Base-by-base conservation (phyloP, 73 alveolate species). In the Uronychia setigera region DNA sequence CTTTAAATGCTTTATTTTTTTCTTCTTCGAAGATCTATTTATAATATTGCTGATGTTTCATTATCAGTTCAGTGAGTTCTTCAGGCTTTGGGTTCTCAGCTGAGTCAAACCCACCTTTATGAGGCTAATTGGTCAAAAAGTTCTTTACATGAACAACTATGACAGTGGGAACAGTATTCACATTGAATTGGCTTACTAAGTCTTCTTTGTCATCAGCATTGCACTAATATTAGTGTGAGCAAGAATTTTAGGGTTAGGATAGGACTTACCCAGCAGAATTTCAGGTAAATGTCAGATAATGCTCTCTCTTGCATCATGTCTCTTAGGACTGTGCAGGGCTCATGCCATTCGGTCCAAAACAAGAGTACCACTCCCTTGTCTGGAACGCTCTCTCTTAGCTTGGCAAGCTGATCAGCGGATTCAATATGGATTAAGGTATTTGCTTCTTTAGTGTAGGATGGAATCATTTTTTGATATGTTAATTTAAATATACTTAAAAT, bases 331-430 rank as follows among this genome's bases (percentile, higher is more conserved):
- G 27, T 58, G 77, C 90, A 89, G n/a, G 95, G 95, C 76, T 83
- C 82, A 60, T 89, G 83, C 95, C 95, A 88, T 29, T 77, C 81
- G 31, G 94, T 89, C 88, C 94, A 83, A 74, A 83, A 83, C 30
- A 88, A 87, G n/a, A 83, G 60, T 58, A 80, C 80, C 13, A 83
- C 31, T 59, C 90, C 80, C 59, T 78, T 78, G 75, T 78, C 84
- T 25, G 67, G 57, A 33, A 34, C 75, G 26, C 34, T 31, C 84
- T 78, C 28, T 26, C 75, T 30, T 30, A 34, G 31, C 26, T 78
- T 78, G 84, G 31, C 33, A 11, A 78, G 75, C 32, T 78, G 74
- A 25, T 78, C 84, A 13, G 26, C 75, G n/a, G 46, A 29, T 5
- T 26, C 59, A 27, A 76, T 76, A 5, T 26, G 29, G 32, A 76